Percentiles rank a stretch among this genome's conserved stretches.
phyloP scores from a whole-genome alignment of 2,329 filamentous ascomycete species.

The Fusarium concolor region DNA sequence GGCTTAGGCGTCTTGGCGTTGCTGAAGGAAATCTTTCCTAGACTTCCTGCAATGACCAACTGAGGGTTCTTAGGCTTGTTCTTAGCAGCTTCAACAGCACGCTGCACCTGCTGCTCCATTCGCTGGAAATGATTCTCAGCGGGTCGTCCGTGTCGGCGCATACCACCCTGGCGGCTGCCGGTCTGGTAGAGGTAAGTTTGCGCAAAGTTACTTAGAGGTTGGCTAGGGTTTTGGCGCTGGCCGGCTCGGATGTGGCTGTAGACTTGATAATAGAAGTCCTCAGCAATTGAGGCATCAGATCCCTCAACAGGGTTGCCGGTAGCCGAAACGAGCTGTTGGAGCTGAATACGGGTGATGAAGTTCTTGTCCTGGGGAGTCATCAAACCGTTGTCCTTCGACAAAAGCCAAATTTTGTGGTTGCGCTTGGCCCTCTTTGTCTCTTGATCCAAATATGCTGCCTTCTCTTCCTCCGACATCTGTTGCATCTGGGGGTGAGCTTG shows the following conservation, averaged over 20 bases:
- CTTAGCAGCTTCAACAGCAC: slow-evolving; percentile 96
- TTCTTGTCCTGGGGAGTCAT: slow-evolving; percentile 99
- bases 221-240: slow-evolving; percentile 89
- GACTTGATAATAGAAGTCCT: slow-evolving; percentile 99
- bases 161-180: slow-evolving; percentile 80
- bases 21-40: slow-evolving; percentile 99
- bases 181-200: slow-evolving; percentile 98
- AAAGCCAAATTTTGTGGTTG: slow-evolving; percentile 95
- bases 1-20: slow-evolving; percentile 98
- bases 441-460: slow-evolving; percentile 84
- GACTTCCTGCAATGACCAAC: slow-evolving; percentile 92
- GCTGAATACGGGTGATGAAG: slow-evolving; percentile 96
- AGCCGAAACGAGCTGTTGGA: slow-evolving; percentile 94
- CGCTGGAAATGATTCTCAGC: slow-evolving; percentile 98
- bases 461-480: slow-evolving; percentile 85
- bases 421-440: slow-evolving; percentile 96
- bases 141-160: slow-evolving; percentile 80
- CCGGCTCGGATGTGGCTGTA: slow-evolving; percentile 93
- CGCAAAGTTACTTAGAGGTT: slow-evolving; percentile 94
- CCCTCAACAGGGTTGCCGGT: slow-evolving; percentile 88
- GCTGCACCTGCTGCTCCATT: slow-evolving; percentile 99
- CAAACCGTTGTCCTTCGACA: slow-evolving; percentile 93
- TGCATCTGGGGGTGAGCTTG: slow-evolving; percentile 62
- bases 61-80: slow-evolving; percentile 98
- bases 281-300: slow-evolving; percentile 82